Conservation (phyloP, 108 stramenopile species). For the Pseudonitzschia multiseries region DNA sequence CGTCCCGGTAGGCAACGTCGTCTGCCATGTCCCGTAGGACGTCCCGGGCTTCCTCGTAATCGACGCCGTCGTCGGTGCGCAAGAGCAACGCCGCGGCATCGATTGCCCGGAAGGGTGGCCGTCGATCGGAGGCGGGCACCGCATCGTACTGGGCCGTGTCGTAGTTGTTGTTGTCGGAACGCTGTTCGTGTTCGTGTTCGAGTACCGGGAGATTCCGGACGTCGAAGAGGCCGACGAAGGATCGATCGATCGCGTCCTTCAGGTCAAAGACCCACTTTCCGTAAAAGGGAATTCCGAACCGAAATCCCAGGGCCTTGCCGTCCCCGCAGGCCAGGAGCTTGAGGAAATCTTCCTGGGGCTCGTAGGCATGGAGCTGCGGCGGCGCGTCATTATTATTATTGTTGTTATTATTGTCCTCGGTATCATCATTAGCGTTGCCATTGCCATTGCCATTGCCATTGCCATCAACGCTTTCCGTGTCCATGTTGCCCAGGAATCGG, state of each 20-base stretch:
- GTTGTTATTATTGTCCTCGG: neutral
- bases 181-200: too few relatives aligned
- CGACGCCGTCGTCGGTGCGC: slow-evolving; percentile 71
- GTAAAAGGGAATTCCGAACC: slow-evolving; percentile 80
- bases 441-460: neutral
- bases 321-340: slow-evolving; percentile 84
- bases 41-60: slow-evolving; percentile 64
- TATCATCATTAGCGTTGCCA: neutral
- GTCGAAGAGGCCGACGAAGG: slow-evolving; percentile 81
- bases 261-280: slow-evolving; percentile 88
- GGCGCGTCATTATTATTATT: too few relatives aligned
- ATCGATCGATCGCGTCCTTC: slow-evolving; percentile 77
- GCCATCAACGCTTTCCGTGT: neutral
- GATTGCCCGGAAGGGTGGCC: slow-evolving; percentile 34
- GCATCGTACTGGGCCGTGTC: slow-evolving; percentile 74
- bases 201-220: slow-evolving; percentile 42
- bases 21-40: slow-evolving; percentile 69
- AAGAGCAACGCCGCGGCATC: slow-evolving; percentile 58
- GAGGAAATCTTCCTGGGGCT: slow-evolving; percentile 84
- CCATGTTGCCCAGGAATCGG: slow-evolving; percentile 32
- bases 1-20: slow-evolving; percentile 51
- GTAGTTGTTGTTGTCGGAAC: slow-evolving; percentile 38
- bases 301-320: slow-evolving; percentile 85
- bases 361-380: slow-evolving; percentile 34
- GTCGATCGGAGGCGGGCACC: neutral